Base-by-base conservation (phyloP, 2,329 filamentous ascomycete species). In the Allantophomopsis lycopodina region DNA sequence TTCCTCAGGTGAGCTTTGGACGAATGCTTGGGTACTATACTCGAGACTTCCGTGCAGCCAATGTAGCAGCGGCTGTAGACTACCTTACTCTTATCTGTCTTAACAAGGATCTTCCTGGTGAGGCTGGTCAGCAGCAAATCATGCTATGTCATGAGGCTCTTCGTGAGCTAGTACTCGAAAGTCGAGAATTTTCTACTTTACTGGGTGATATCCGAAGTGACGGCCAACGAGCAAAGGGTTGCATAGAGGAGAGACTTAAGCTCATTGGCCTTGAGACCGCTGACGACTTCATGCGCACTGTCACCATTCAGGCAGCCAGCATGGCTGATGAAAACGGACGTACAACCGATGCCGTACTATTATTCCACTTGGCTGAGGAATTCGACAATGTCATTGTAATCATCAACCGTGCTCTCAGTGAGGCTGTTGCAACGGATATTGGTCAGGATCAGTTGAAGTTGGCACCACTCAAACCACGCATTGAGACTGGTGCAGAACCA, bases 21-120 rank as follows among this genome's bases (percentile, higher is more conserved):
- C 81, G 83, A 43, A 84, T 96, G 68, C 69, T 96, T 44, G 93
- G 89, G 32, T 86, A 91, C 58, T 98, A 98, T 65, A 98, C 93
- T 4, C 76, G 83, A 40, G 88, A 95, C 60, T 98, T 98, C 73
- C 81, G 91, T 39, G 85, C 86, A 21, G 88, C 87, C 15, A 80
- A 93, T 53, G 83, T 87, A 6, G 83, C 83, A 42, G 84, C 86
- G 28, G 91, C 93, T 2, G 84, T 94, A 14, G 91, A 98, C 58
- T 98, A 98, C 58, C 76, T 98, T 36, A 75, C 80, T 5, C 65
- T 98, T 42, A 88, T 98, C 53, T 94, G 86, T 58, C 74, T 98
- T 41, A 96, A 96, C 55, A 75, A 79, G 37, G 89, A 95, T 57
- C 67, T 93, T 34, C 73, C 71, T 18, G 82, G 80, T 15, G 73